Conservation (phyloP, 345 rosid species). For the Durio zibethinus region DNA sequence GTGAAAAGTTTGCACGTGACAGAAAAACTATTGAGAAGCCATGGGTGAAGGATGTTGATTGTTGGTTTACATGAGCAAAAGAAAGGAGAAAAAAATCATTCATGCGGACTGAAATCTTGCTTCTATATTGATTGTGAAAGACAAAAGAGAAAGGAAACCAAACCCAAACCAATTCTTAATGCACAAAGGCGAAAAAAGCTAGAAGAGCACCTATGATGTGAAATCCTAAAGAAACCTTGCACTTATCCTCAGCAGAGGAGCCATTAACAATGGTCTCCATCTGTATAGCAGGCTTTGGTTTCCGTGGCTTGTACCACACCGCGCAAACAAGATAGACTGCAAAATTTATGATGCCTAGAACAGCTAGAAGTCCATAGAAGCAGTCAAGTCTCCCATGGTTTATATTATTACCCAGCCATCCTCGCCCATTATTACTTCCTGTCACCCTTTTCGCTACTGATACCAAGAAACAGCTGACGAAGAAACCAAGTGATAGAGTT, state of each 20-base stretch:
- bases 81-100: too few species aligned
- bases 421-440: constrained; percentile 27
- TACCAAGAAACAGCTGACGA: constrained; percentile 57
- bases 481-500: constrained; percentile 61
- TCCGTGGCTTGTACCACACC: constrained; percentile 35
- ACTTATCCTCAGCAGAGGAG: constrained; percentile 33
- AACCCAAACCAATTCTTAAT: constrained; percentile 19
- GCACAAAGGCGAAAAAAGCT: background rate
- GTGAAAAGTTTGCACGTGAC: too few species aligned
- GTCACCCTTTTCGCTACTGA: constrained; percentile 41
- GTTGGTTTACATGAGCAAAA: too few species aligned
- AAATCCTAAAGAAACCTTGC: constrained; percentile 4
- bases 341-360: constrained; percentile 40
- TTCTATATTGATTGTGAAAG: background rate
- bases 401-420: constrained; percentile 51
- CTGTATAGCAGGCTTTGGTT: constrained; percentile 1
- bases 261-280: constrained; percentile 26
- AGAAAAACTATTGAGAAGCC: too few species aligned
- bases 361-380: constrained; percentile 48
- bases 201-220: background rate
- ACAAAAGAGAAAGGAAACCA: constrained; percentile 5
- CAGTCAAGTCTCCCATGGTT: constrained; percentile 47
- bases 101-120: background rate
- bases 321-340: constrained; percentile 35
- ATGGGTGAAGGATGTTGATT: too few species aligned